phyloP scores from a whole-genome alignment of 306 rosid species.

The Cucumis cinereus region DNA sequence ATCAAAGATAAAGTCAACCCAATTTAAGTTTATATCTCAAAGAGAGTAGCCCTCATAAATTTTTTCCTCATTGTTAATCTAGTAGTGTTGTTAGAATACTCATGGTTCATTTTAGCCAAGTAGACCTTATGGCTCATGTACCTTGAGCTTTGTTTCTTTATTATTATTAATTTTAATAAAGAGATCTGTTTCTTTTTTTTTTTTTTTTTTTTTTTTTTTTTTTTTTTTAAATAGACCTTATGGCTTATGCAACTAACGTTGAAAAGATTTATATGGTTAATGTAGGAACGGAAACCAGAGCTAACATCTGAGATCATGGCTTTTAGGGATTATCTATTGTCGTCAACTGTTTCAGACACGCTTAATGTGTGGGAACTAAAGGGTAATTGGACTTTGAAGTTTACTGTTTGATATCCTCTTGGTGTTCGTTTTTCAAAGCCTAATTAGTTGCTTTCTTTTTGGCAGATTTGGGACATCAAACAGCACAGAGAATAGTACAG shows the following conservation, averaged over 20 bases:
- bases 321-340: slow-evolving; percentile 83
- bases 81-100: neutral
- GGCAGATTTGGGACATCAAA: slow-evolving; percentile 94
- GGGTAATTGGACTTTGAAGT: slow-evolving; percentile 34
- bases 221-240: too few species aligned
- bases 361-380: slow-evolving; percentile 97
- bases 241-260: neutral
- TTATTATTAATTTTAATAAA: too few species aligned
- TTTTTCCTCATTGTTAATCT: neutral
- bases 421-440: neutral
- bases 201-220: too few species aligned
- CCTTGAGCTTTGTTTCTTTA: too few species aligned
- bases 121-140: neutral
- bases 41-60: too few species aligned
- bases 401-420: slow-evolving; percentile 1
- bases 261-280: slow-evolving; percentile 11
- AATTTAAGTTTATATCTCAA: too few species aligned
- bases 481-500: slow-evolving; percentile 94
- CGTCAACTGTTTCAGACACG: slow-evolving; percentile 81
- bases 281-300: slow-evolving; percentile 86
- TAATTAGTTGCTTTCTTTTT: slow-evolving; percentile 12
- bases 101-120: neutral
- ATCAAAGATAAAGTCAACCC: too few species aligned
- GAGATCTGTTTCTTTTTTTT: too few species aligned
- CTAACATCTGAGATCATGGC: slow-evolving; percentile 81